These are phyloP conservation scores for Myxozyma vanderwaltii DNA, from an alignment of 805 yeast species.

Conservation along the genomic window DNA sequence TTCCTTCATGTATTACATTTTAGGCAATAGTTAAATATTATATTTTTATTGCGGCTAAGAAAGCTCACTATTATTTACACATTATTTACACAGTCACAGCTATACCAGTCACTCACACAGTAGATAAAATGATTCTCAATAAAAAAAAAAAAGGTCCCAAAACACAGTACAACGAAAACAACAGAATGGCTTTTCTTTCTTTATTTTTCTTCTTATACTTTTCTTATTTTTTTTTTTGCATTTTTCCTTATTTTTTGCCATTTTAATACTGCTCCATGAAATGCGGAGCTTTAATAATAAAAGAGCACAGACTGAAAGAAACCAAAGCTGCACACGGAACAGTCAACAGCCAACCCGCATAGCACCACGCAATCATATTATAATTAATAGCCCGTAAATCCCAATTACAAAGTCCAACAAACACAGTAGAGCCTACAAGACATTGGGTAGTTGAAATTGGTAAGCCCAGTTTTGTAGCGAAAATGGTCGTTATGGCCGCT, in stretches of 20 bases:
- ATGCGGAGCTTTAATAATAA: conserved; percentile 65
- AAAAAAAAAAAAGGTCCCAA: background rate
- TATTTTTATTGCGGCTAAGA: no score
- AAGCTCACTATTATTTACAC: no score
- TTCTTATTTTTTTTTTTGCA: no score
- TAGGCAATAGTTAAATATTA: no score
- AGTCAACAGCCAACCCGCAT: conserved; percentile 71
- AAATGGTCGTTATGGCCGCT: conserved; percentile 71
- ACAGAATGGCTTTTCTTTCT: no score
- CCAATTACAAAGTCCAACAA: conserved; percentile 71
- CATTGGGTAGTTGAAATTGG: conserved; percentile 80
- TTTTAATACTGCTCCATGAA: conserved; percentile 17
- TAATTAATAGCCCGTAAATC: conserved; percentile 68
- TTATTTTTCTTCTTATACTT: no score
- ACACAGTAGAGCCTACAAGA: conserved; percentile 76
- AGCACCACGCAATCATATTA: conserved; percentile 74
- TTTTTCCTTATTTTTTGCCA: no score
- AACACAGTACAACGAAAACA: no score
- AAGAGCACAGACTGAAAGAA: conserved; percentile 66
- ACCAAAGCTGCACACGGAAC: conserved; percentile 75
- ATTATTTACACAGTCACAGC: no score
- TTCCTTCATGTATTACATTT: no score
- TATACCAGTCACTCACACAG: no score
- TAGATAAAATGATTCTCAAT: no score
- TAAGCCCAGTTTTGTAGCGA: conserved; percentile 71